Percentiles rank a stretch among this genome's conserved stretches.
Evolutionary conservation across 2,329 filamentous ascomycete genomes (phyloP).

Genomic region (Erysiphe pulchra): DNA sequence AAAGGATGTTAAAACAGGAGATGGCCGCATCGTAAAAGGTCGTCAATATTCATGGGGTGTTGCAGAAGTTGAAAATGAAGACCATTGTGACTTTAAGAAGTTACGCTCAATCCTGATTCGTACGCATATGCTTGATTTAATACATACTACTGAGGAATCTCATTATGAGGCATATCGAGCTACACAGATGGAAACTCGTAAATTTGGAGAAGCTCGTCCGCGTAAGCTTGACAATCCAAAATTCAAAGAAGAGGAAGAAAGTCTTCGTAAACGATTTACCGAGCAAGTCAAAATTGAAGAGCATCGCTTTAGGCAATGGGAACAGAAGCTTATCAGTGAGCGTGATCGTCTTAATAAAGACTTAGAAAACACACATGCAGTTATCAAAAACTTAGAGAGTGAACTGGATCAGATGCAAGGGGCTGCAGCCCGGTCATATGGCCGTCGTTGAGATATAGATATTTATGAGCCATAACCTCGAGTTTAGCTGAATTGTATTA

Average conservation of each 20-base stretch:
- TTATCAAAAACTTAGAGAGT: conserved; percentile 70
- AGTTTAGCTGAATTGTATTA: not conserved
- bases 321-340: conserved; percentile 98
- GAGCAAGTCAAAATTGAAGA: conserved; percentile 99
- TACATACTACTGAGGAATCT: conserved; percentile 96
- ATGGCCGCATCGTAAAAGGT: conserved; percentile 93
- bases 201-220: conserved; percentile 92
- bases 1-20: conserved; percentile 93
- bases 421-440: conserved; percentile 69
- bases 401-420: conserved; percentile 90
- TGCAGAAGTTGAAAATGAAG: conserved; percentile 97
- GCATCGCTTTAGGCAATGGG: conserved; percentile 96
- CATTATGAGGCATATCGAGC: conserved; percentile 99
- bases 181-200: conserved; percentile 98
- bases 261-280: conserved; percentile 92
- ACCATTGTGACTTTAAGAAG: conserved; percentile 99
- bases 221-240: conserved; percentile 99
- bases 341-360: conserved; percentile 99
- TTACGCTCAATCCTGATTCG: conserved; percentile 95
- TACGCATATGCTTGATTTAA: conserved; percentile 98
- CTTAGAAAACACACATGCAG: conserved; percentile 87
- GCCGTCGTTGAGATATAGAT: conserved; percentile 41
- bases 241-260: conserved; percentile 99
- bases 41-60: conserved; percentile 99
- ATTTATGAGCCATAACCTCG: not conserved